Conservation (phyloP, 2,329 filamentous ascomycete genomes). For the Penicillium corylophilum region DNA sequence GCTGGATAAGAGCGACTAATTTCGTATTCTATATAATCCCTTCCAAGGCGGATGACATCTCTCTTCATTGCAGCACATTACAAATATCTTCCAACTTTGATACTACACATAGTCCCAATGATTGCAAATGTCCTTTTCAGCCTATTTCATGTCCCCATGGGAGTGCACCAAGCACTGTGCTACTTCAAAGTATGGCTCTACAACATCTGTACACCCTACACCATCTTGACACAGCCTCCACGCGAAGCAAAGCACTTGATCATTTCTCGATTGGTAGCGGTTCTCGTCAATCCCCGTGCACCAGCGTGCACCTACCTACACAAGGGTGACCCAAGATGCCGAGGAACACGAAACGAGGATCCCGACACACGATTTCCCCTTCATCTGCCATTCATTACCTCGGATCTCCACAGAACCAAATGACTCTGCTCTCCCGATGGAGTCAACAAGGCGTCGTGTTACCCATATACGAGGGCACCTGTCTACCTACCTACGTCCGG, state of each 20-base stretch:
- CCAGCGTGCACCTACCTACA: slow-evolving; percentile 10
- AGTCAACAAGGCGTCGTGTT: slow-evolving; percentile 5
- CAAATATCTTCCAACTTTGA: neutral
- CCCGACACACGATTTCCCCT: neutral
- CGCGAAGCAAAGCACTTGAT: neutral
- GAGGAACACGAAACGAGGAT: slow-evolving; percentile 10
- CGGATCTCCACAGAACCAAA: neutral
- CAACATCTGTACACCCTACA: neutral
- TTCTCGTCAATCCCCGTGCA: slow-evolving; percentile 6
- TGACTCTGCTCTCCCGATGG: neutral
- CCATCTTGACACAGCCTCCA: neutral
- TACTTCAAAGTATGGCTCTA: neutral
- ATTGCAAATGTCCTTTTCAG: neutral
- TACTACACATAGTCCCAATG: neutral
- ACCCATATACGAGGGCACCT: slow-evolving; percentile 7
- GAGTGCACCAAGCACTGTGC: neutral
- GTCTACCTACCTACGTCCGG: neutral
- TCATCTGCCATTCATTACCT: neutral
- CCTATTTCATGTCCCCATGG: neutral
- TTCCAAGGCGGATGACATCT: too few species aligned
- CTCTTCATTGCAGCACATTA: neutral
- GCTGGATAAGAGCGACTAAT: neutral
- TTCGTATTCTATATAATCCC: too few species aligned
- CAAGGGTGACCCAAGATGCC: slow-evolving; percentile 16
- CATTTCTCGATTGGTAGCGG: neutral